Percentiles rank a stretch among this genome's conserved stretches.
These are phyloP conservation scores for Tetratostichococcus sp. DNA, from an alignment of 139 green algal species.

Conservation along the genomic window DNA sequence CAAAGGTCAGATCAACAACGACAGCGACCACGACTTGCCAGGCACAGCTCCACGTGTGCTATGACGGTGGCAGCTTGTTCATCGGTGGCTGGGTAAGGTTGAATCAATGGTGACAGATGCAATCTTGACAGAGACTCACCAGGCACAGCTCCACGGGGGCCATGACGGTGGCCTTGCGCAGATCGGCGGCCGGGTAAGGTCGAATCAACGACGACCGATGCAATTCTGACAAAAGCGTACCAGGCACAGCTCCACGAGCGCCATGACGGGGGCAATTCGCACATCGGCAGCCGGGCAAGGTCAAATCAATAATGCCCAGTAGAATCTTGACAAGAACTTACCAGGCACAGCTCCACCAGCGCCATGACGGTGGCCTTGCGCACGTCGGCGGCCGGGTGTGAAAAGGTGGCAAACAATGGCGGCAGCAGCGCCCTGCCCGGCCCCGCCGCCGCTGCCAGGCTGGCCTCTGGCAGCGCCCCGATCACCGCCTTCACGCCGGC, in stretches of 20 bases:
- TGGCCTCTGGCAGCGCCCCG: background rate
- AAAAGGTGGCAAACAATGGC: slow-evolving; percentile 49
- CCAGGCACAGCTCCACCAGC: slow-evolving; percentile 42
- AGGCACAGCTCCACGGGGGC: slow-evolving; percentile 46
- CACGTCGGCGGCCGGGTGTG: slow-evolving; percentile 50
- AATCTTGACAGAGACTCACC: no score
- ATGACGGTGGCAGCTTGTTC: slow-evolving; percentile 24
- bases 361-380: slow-evolving; percentile 52
- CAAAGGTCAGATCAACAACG: no score
- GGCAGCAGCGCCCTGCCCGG: slow-evolving; percentile 35
- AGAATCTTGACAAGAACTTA: no score
- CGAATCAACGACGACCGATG: background rate
- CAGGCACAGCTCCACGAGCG: slow-evolving; percentile 48
- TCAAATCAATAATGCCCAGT: no score
- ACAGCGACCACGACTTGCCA: background rate
- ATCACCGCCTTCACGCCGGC: background rate
- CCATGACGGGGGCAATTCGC: slow-evolving; percentile 33
- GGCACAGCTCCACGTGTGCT: slow-evolving; percentile 52
- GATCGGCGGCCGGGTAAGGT: slow-evolving; percentile 46
- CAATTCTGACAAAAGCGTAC: background rate
- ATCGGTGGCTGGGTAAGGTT: background rate
- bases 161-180: slow-evolving; percentile 56
- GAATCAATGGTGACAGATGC: no score
- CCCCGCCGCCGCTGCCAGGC: background rate
- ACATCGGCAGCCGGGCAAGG: background rate